These are phyloP conservation scores for Escovopsis sp. DNA, from an alignment of 2,329 filamentous ascomycete genomes.

Conservation along the genomic window DNA sequence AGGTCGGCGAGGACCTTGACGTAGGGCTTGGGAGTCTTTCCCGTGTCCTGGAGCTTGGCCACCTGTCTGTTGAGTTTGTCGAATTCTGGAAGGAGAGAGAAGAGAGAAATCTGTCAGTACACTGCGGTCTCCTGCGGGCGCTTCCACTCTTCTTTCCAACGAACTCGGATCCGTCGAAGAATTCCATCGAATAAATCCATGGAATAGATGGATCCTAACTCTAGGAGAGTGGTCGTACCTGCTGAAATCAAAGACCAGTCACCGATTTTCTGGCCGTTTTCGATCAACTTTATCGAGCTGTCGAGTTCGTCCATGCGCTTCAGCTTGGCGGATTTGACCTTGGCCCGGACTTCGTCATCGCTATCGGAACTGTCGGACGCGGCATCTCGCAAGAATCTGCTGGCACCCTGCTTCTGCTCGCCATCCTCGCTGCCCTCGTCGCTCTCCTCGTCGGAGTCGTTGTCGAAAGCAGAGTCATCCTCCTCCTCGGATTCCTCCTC, in stretches of 20 bases:
- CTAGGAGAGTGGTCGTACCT: slow-evolving; percentile 53
- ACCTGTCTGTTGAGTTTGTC: slow-evolving; percentile 88
- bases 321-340: slow-evolving; percentile 96
- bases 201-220: too few species aligned
- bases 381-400: slow-evolving; percentile 68
- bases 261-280: slow-evolving; percentile 94
- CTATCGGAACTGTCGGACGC: slow-evolving; percentile 67
- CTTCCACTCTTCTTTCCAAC: background rate
- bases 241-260: slow-evolving; percentile 90
- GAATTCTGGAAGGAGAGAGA: slow-evolving; percentile 47
- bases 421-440: slow-evolving; percentile 48
- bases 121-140: background rate
- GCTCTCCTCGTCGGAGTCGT: slow-evolving; percentile 32
- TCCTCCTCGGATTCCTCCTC: slow-evolving; percentile 22
- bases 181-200: too few species aligned
- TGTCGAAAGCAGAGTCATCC: slow-evolving; percentile 23
- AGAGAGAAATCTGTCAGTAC: slow-evolving; percentile 4
- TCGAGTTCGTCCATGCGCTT: slow-evolving; percentile 93
- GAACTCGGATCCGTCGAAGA: background rate
- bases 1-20: slow-evolving; percentile 87
- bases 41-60: slow-evolving; percentile 59
- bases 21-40: slow-evolving; percentile 77
- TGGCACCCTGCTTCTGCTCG: slow-evolving; percentile 55
- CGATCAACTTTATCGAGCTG: slow-evolving; percentile 74
- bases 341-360: slow-evolving; percentile 70